Evolutionary conservation across 73 alveolate species (phyloP), one percentile per base, ranked within the genome.

Genomic region (Symbiodinium natans): DNA sequence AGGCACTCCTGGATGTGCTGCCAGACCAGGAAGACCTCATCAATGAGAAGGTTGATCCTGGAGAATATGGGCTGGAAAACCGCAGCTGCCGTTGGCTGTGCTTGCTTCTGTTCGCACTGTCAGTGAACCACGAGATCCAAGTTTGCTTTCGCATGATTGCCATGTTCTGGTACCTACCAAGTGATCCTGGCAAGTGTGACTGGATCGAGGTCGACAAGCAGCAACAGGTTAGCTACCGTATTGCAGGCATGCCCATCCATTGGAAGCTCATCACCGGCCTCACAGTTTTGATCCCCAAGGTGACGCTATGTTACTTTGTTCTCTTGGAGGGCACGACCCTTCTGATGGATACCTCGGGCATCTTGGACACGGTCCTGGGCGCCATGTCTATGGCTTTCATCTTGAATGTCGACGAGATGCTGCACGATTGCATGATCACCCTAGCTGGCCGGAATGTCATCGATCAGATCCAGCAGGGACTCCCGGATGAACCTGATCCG

Each of bases 1-100:
- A 90, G 96, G 96, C 96, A 27, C 75, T 90, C 10, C 82, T 90
- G 86, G 96, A 90, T 31, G 96, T 90, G 31, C 71, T 90, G 36
- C 96, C 96, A 1, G 96, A 90, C 88, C 42, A 90, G 96, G 96
- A 90, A 56, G 95, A 56, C 34, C 34, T 29, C 25, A 88, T 88
- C 95, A 59, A 88, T 63, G 95, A 29, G 34, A 36, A 59, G 15
- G 95, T 88, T 38, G 95, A 88, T 13, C 95, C 95, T 11, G 95
- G 95, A 10, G 95, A 88, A 56, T 88, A 88, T 41, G 95, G 95
- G 36, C 34, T 88, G 73, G 95, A 88, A 21, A 88, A 88, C 84
- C 36, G 9, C 21, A 34, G 19, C 33, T 88, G 95, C 71, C 95
- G 95, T 5, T 25, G 33, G 41, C 42, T 88, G 31, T 88, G 95